Evolutionary conservation across 331 rosid genomes (phyloP), one percentile per base, ranked within the genome.

Genomic region (Acacia pycnantha): DNA sequence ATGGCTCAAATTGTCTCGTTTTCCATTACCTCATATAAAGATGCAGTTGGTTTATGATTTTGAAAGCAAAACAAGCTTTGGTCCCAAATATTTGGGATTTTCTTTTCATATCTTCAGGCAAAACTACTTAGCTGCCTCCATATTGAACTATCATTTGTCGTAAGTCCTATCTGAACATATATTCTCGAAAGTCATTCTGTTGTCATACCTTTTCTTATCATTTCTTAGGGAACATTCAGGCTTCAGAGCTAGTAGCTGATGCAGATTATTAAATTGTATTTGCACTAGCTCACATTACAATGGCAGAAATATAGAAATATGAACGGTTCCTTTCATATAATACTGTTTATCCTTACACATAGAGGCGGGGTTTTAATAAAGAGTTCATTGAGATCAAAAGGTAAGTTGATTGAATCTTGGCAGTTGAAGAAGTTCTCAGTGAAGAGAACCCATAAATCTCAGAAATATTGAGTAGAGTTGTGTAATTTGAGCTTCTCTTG

Each of bases 241-340:
- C 40, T 43, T 76, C 71, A 27, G 79, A 50, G 74, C 16, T 72
- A 51, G 67, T 72, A 46, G 29, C 59, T 65, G 67, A 26, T 62
- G 44, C 43, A 84, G 35, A 61, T 56, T 22, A 27, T 51, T 50
- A 50, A 5, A 16, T 59, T 70, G 22, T 7, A 37, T 69, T 51
- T 72, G 43, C 33, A 24, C 54, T 72, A 31, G 70, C 64, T 72
- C 65, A 35, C 53, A 72, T 19, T 44, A 48, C 71, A 6, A n/a
- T 51, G 50, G 26, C 61, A 41, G 66, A 72, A 77, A 21, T 41
- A 40, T 4, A 31, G 66, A 72, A 72, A 26, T 40, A n/a, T n/a
- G 53, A 44, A 44, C 7, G 54, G 16, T 58, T 41, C 35, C 68
- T 54, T 46, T 68, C 68, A 22, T 33, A 80, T 40, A 37, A 53